Base-by-base conservation (phyloP, 2,329 filamentous ascomycete genomes). In the Diaporthe sp. region DNA sequence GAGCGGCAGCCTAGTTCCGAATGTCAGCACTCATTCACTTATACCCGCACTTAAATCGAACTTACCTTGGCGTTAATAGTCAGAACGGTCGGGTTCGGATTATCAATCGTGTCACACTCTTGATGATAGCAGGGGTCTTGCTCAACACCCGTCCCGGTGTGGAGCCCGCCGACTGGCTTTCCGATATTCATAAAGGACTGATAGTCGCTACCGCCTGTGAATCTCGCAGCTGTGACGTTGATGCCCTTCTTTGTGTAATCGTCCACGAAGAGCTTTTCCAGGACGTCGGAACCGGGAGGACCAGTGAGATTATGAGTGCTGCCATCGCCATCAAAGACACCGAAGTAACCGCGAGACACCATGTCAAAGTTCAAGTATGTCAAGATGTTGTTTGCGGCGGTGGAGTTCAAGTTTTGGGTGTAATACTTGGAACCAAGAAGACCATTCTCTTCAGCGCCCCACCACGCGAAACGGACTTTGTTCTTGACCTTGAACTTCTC, bases 381-480 rank as follows among this genome's bases (percentile, higher is more conserved):
- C 34, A 84, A 78, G 15, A 86, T 82, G 37, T 82, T 79, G 57
- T 78, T n/a, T 85, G 83, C 0, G 70, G 72, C 78, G 81, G 17
- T 46, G 77, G 82, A 7, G 28, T 65, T 65, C 15, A 87, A 75
- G 74, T 84, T 81, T 28, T 82, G 81, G 49, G 84, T 83, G 72
- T 86, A 88, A 79, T 81, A 82, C 4, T 81, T 55, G 62, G 82
- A 81, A 22, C 84, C 77, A 69, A 82, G 42, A 0, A 86, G 81
- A 0, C 86, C 86, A 39, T 81, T 83, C 79, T 88, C 86, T 70
- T 88, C 86, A 0, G 86, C 86, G 0, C 83, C 85, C 86, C 86
- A 87, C 84, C 85, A 88, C 0, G 81, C 83, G 62, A 87, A 87
- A 4, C 85, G 81, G 2, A 87, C 81, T 76, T 83, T 83, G 77